Conservation (phyloP, 2,329 filamentous ascomycete species). For the Drechslera avenae region DNA sequence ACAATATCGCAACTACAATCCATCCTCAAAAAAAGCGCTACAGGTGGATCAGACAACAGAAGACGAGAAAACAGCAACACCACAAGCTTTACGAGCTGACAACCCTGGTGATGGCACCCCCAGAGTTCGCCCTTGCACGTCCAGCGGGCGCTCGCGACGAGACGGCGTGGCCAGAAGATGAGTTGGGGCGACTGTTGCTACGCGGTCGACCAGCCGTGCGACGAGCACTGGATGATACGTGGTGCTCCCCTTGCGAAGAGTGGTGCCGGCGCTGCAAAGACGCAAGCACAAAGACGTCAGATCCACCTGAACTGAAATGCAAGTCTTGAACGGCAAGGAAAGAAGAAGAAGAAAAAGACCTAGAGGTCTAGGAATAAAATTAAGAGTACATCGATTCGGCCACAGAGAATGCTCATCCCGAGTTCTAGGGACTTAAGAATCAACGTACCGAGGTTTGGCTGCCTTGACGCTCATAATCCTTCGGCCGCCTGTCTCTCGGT, state of each 20-base stretch:
- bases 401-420: slow-evolving; percentile 46
- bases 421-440: slow-evolving; percentile 51
- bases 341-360: no score
- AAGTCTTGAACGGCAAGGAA: slow-evolving; percentile 41
- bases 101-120: slow-evolving; percentile 37
- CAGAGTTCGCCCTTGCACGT: slow-evolving; percentile 40
- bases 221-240: slow-evolving; percentile 37
- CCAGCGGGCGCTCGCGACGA: slow-evolving; percentile 35
- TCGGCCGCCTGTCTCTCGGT: slow-evolving; percentile 46
- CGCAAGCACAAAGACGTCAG: slow-evolving; percentile 49
- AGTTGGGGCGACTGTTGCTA: slow-evolving; percentile 49
- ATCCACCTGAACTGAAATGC: slow-evolving; percentile 46
- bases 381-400: slow-evolving; percentile 51
- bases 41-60: slow-evolving; percentile 8
- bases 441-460: slow-evolving; percentile 52
- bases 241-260: slow-evolving; percentile 45
- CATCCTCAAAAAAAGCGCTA: slow-evolving; percentile 14
- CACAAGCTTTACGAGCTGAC: slow-evolving; percentile 9
- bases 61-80: slow-evolving; percentile 2
- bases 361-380: slow-evolving; percentile 48
- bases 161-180: slow-evolving; percentile 38
- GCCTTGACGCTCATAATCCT: slow-evolving; percentile 49
- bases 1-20: slow-evolving; percentile 20
- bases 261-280: slow-evolving; percentile 46
- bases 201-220: slow-evolving; percentile 45